Evolutionary conservation across 495 filamentous ascomycete species (phyloP).

Genomic region (Penicillium coprophilum): DNA sequence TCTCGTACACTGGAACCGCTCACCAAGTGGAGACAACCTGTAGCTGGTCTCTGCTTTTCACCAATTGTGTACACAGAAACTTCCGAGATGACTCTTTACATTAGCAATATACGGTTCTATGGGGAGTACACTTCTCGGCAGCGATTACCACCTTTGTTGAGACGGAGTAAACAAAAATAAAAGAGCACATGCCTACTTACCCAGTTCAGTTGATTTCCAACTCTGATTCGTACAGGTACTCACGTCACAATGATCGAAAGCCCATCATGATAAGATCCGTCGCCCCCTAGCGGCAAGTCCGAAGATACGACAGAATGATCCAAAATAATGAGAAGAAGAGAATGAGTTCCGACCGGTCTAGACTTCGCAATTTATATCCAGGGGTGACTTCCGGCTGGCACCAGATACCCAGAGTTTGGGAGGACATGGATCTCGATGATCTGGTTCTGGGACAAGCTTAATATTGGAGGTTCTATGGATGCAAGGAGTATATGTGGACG

Average conservation of each 20-base stretch:
- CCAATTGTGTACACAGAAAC: not conserved
- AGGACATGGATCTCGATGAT: not conserved
- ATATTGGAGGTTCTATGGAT: not conserved
- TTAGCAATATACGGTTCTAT: not conserved
- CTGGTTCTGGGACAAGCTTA: constrained; percentile 2
- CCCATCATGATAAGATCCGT: not conserved
- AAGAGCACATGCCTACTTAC: constrained; percentile 1
- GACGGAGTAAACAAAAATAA: not conserved
- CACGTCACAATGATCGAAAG: constrained; percentile 3
- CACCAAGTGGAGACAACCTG: not conserved
- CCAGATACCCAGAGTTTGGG: not conserved
- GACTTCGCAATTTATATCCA: not conserved
- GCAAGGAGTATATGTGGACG: not conserved
- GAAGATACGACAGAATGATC: constrained; percentile 4
- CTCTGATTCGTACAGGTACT: not conserved
- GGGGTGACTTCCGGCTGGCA: not conserved
- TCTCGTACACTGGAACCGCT: not conserved
- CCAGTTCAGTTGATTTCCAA: not conserved
- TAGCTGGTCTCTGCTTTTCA: not conserved
- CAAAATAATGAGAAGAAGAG: not conserved
- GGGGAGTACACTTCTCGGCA: not conserved
- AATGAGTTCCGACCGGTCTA: constrained; percentile 2
- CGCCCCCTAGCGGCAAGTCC: not conserved
- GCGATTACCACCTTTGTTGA: not conserved
- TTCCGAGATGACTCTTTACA: not conserved